Conservation (phyloP, 495 filamentous ascomycete genomes). For the Trichoderma virens region DNA sequence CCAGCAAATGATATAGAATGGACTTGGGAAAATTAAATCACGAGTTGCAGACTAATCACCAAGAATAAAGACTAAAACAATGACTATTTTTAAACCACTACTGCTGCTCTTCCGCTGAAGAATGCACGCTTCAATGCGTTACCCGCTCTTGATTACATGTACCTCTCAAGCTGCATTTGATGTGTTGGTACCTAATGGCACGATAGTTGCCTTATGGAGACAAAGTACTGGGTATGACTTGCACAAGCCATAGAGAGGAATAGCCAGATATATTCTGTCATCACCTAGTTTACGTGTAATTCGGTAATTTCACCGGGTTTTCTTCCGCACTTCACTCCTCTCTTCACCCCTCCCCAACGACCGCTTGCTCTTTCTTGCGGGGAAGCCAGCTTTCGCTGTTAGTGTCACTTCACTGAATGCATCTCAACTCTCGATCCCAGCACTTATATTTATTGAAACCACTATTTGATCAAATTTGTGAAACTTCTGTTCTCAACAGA, state of each 20-base stretch:
- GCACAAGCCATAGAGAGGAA: background rate
- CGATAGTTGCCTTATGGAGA: constrained; percentile 1
- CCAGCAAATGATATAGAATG: no score
- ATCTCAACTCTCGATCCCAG: background rate
- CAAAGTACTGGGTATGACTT: background rate
- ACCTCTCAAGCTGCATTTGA: background rate
- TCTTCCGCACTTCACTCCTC: background rate
- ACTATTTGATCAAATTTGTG: no score
- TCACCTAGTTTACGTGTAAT: no score
- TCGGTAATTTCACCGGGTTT: background rate
- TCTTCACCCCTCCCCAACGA: background rate
- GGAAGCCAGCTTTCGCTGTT: background rate
- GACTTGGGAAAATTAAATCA: no score
- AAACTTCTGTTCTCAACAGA: no score
- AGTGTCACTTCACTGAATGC: background rate
- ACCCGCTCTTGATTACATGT: no score
- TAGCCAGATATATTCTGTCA: background rate
- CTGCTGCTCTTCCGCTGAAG: no score
- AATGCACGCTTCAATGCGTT: background rate
- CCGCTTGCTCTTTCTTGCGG: background rate
- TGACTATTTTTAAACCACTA: no score
- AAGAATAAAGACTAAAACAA: no score
- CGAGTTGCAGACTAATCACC: no score
- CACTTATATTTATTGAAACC: no score
- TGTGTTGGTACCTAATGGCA: constrained; percentile 6